phyloP scores from a whole-genome alignment of 1,284 basidiomycete genomes.

The Anthracocystis panici-leucophaei region DNA sequence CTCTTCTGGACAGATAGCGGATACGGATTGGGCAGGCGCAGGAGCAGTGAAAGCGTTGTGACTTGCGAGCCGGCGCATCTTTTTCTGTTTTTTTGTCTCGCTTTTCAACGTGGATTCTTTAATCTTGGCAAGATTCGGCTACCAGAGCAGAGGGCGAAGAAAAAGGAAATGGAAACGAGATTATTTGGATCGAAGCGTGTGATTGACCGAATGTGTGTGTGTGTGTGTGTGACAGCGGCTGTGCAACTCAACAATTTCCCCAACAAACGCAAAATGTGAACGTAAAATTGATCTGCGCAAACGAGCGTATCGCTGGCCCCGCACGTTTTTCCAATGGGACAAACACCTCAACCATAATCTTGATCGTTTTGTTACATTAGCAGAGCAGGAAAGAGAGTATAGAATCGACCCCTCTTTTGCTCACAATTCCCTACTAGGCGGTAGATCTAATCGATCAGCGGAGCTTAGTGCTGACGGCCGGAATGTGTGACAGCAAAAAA shows the following conservation, averaged over 20 bases:
- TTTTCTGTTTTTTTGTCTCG: not conserved
- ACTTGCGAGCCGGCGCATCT: not conserved
- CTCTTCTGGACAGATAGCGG: not conserved
- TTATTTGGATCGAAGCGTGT: not conserved
- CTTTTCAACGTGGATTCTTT: conserved; percentile 9
- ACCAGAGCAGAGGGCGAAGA: conserved; percentile 9
- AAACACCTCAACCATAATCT: too few relatives aligned
- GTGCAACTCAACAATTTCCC: conserved; percentile 6
- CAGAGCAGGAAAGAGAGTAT: not conserved
- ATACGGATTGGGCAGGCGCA: conserved; percentile 1
- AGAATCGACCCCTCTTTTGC: too few relatives aligned
- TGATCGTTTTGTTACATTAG: not conserved
- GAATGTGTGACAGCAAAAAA: not conserved
- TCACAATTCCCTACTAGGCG: too few relatives aligned
- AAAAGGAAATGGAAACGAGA: not conserved
- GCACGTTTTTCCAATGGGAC: not conserved
- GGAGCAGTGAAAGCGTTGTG: not conserved
- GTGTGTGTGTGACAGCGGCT: not conserved
- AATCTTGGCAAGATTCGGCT: not conserved
- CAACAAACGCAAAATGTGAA: not conserved
- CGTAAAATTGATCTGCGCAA: not conserved
- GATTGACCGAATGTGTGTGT: not conserved
- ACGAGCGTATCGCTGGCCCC: not conserved
- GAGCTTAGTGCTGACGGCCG: too few relatives aligned
- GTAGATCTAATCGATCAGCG: not conserved